phyloP scores from a whole-genome alignment of 164 flowering plant species.

The Protea cynaroides region DNA sequence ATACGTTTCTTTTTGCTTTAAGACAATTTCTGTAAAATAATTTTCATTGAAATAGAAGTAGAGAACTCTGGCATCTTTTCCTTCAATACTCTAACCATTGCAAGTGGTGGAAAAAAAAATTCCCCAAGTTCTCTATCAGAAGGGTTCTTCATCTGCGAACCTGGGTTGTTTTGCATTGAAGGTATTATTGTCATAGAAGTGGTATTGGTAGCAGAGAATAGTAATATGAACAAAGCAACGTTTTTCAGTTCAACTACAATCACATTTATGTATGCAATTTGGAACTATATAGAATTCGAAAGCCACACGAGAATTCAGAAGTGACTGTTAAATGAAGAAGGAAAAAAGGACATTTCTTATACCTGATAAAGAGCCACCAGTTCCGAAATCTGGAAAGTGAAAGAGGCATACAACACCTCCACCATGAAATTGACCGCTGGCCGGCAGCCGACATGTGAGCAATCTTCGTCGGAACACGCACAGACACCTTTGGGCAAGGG shows the following conservation, averaged over 20 bases:
- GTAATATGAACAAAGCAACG: too few species aligned
- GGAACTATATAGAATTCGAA: neutral
- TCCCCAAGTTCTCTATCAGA: too few species aligned
- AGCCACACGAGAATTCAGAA: neutral
- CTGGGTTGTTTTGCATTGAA: too few species aligned
- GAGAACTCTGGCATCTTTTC: too few species aligned
- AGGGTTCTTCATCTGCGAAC: too few species aligned
- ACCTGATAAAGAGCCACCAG: constrained; percentile 70
- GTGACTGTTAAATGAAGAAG: neutral
- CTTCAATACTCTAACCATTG: neutral
- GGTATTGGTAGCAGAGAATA: too few species aligned
- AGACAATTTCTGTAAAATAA: too few species aligned
- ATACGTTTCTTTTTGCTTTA: too few species aligned
- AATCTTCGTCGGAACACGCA: constrained; percentile 64
- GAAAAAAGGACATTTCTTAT: neutral
- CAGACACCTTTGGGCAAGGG: constrained; percentile 40
- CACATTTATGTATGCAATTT: neutral
- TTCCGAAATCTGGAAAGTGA: constrained; percentile 53
- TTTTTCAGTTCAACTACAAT: too few species aligned
- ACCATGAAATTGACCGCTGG: constrained; percentile 60
- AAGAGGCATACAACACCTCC: constrained; percentile 64
- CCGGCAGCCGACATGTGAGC: constrained; percentile 57
- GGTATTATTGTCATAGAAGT: too few species aligned
- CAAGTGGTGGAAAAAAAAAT: too few species aligned
- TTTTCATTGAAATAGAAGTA: too few species aligned